A percentile compares a stretch with the other conserved stretches of the same genome.
Evolutionary conservation across 163 green algal species (phyloP).

Genomic region (Dunaliella salina): DNA sequence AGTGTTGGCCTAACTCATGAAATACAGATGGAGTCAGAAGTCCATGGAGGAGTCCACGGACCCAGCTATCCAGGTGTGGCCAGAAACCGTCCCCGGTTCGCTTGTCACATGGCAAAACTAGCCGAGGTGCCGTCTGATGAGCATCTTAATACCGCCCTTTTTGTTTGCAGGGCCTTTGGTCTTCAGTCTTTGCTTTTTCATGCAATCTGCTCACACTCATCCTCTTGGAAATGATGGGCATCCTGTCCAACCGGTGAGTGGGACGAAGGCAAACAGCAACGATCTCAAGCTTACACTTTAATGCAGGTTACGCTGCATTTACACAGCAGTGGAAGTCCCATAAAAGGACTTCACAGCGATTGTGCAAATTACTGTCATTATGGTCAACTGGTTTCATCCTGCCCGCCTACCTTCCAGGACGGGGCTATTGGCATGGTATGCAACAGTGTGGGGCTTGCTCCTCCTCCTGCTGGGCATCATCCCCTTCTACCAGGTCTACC

Average conservation of each 20-base stretch:
- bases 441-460: slow-evolving; percentile 66
- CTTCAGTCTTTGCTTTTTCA: slow-evolving; percentile 74
- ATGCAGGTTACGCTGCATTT: not conserved
- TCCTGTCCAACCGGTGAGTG: slow-evolving; percentile 60
- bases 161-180: slow-evolving; percentile 61
- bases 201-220: slow-evolving; percentile 78
- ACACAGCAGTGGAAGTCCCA: not conserved
- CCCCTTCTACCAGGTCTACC: slow-evolving; percentile 72
- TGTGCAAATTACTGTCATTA: no score
- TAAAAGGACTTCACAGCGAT: no score
- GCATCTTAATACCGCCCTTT: not conserved
- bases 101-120: no score
- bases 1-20: no score
- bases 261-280: not conserved
- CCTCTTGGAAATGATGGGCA: slow-evolving; percentile 71
- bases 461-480: slow-evolving; percentile 68
- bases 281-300: no score
- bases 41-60: not conserved
- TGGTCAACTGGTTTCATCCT: no score
- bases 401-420: slow-evolving; percentile 32
- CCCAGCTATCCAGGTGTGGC: not conserved
- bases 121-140: no score
- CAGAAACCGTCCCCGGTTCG: no score
- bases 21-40: not conserved
- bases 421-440: slow-evolving; percentile 58